Conservation (phyloP, 2,329 filamentous ascomycete genomes). For the Fusarium metavorans region DNA sequence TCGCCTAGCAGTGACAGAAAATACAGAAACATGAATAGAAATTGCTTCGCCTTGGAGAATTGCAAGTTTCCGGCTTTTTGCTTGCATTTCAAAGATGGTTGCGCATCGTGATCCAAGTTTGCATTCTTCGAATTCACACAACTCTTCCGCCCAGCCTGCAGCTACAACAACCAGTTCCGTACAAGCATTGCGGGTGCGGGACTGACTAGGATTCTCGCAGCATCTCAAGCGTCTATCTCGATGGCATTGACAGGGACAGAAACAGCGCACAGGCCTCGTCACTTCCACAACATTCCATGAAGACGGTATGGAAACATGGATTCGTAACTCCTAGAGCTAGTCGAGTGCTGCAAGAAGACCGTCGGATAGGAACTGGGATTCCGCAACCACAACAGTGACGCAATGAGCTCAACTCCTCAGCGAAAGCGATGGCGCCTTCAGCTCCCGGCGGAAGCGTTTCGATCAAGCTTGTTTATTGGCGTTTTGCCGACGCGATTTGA, state of each 20-base stretch:
- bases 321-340: neutral
- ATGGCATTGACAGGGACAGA: constrained; percentile 3
- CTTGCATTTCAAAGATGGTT: neutral
- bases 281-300: neutral
- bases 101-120: neutral
- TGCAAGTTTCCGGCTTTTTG: neutral
- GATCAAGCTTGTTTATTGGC: constrained; percentile 11
- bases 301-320: neutral
- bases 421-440: neutral
- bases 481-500: constrained; percentile 11
- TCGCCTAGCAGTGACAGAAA: neutral
- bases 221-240: constrained; percentile 17
- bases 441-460: constrained; percentile 3
- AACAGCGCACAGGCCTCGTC: constrained; percentile 1
- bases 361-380: neutral
- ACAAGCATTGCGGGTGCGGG: constrained; percentile 25
- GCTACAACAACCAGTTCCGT: neutral
- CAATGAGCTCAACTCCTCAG: constrained; percentile 11
- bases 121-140: neutral
- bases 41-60: neutral
- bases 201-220: constrained; percentile 26
- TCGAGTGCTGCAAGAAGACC: neutral
- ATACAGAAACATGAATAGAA: neutral
- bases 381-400: constrained; percentile 8
- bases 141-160: neutral